phyloP scores from a whole-genome alignment of 768 basidiomycete genomes.

The Mycena sanguinolenta region DNA sequence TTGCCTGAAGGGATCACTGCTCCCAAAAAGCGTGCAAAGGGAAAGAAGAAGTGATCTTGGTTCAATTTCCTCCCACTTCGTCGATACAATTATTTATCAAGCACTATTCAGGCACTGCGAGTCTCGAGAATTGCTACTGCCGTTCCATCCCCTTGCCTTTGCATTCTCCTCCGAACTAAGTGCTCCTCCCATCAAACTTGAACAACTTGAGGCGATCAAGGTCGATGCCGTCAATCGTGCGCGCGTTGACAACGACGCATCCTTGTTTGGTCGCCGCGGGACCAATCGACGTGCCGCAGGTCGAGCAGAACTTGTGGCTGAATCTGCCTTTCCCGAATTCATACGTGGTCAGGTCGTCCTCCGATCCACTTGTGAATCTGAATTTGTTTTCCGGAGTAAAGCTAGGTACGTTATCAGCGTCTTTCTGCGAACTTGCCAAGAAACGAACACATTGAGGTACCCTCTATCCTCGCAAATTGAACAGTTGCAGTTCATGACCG shows the following conservation, averaged over 20 bases:
- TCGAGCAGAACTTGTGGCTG: background rate
- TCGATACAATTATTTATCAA: constrained; percentile 8
- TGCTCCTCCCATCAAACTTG: background rate
- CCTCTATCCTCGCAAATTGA: background rate
- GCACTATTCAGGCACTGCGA: background rate
- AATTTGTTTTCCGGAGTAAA: background rate
- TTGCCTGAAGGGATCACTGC: constrained; percentile 60
- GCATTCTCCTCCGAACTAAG: too few relatives aligned
- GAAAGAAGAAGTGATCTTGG: constrained; percentile 43
- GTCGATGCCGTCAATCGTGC: background rate
- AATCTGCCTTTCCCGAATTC: background rate
- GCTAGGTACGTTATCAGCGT: background rate
- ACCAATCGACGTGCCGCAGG: background rate
- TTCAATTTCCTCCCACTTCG: background rate
- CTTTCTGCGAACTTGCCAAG: background rate
- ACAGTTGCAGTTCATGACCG: background rate
- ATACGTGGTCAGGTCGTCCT: background rate
- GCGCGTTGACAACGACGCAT: background rate
- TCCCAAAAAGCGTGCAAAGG: constrained; percentile 59
- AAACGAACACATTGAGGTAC: background rate
- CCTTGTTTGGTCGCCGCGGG: background rate
- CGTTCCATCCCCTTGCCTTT: too few relatives aligned
- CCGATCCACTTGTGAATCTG: background rate
- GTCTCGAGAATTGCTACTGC: too few relatives aligned
- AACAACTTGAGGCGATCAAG: background rate